Evolutionary conservation across 345 rosid genomes (phyloP).

Genomic region (Brassica rapa): DNA sequence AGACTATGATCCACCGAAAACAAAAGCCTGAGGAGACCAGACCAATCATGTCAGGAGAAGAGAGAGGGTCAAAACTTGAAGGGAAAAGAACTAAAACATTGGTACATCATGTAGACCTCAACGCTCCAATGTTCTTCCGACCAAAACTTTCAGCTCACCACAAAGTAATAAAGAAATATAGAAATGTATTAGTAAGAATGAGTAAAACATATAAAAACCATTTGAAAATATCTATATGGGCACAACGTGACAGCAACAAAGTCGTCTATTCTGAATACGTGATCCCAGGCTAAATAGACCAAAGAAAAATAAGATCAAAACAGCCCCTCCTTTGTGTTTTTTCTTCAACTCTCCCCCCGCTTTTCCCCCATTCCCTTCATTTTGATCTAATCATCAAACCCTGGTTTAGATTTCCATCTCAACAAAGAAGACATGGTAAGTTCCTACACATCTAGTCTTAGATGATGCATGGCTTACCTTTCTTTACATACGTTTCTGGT

Average conservation of each 20-base stretch:
- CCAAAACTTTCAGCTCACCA: slow-evolving; percentile 20
- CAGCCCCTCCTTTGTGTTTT: neutral
- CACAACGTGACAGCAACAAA: slow-evolving; percentile 39
- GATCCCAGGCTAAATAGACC: slow-evolving; percentile 21
- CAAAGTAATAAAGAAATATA: neutral
- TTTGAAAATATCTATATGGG: neutral
- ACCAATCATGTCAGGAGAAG: slow-evolving; percentile 1
- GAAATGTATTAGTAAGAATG: neutral
- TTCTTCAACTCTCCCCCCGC: neutral
- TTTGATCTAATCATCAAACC: slow-evolving; percentile 8
- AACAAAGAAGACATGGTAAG: slow-evolving; percentile 28
- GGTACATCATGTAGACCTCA: slow-evolving; percentile 29
- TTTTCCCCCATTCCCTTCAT: neutral
- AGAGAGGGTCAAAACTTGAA: neutral
- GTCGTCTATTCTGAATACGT: slow-evolving; percentile 27
- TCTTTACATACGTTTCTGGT: neutral
- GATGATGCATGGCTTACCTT: neutral
- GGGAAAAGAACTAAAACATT: neutral
- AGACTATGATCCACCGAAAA: neutral
- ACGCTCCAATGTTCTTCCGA: slow-evolving; percentile 15
- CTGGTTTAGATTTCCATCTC: slow-evolving; percentile 1
- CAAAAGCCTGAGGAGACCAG: neutral
- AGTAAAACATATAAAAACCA: neutral
- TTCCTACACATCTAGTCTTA: slow-evolving; percentile 1
- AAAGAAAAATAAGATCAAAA: neutral